Evolutionary conservation across 345 rosid genomes (phyloP).

Genomic region (Jatropha curcas): DNA sequence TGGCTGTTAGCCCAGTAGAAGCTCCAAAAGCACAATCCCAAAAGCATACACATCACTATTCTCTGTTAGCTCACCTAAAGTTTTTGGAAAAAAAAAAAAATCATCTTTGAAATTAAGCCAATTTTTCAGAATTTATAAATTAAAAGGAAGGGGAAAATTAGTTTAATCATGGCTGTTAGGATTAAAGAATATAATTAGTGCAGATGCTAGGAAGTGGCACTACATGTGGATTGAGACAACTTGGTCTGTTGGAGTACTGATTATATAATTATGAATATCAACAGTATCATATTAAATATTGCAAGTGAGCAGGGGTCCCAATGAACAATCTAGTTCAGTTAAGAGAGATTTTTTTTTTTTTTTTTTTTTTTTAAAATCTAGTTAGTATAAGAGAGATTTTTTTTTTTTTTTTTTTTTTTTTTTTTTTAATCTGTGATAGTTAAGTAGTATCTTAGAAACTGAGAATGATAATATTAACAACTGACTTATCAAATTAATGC

Average conservation of each 20-base stretch:
- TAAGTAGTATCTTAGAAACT: neutral
- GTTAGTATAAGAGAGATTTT: neutral
- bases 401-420: too few relatives aligned
- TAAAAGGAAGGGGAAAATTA: neutral
- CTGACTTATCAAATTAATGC: neutral
- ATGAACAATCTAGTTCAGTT: neutral
- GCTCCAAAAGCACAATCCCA: constrained; percentile 95
- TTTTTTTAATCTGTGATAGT: neutral
- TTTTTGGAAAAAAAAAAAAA: neutral
- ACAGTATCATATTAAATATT: constrained; percentile 15
- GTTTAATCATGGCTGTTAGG: neutral
- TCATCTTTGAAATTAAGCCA: neutral
- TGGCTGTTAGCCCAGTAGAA: constrained; percentile 80
- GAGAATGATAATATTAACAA: neutral
- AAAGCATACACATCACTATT: constrained; percentile 97
- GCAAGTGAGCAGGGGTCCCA: constrained; percentile 10
- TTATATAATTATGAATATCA: constrained; percentile 1
- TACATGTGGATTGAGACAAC: constrained; percentile 29
- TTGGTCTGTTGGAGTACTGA: neutral
- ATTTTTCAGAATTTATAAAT: too few relatives aligned
- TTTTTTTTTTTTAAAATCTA: too few relatives aligned
- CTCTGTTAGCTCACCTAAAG: constrained; percentile 77
- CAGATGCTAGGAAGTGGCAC: constrained; percentile 19
- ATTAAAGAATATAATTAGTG: constrained; percentile 13
- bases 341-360: neutral